These are phyloP conservation scores for Gossypium bickii DNA, from an alignment of 345 rosid species.

Conservation along the genomic window DNA sequence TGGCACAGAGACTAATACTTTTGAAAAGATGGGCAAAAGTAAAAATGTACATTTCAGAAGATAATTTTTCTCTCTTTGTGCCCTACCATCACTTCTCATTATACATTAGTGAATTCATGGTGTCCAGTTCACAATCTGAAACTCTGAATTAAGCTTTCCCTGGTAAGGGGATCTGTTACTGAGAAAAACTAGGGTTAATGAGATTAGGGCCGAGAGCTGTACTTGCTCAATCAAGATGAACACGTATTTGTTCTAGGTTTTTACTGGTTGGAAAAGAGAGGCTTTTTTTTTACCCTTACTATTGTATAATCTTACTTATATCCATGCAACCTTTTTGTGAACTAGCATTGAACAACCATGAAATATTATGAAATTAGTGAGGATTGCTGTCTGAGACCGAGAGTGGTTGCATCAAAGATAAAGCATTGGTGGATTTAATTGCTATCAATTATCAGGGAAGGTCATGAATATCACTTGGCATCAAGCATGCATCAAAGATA, in stretches of 20 bases:
- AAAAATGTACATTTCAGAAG: slow-evolving; percentile 31
- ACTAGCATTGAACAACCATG: slow-evolving; percentile 30
- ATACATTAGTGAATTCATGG: slow-evolving; percentile 34
- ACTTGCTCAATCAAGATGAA: not conserved
- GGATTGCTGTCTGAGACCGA: not conserved
- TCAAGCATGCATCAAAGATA: too few relatives aligned
- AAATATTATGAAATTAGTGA: not conserved
- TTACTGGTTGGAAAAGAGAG: not conserved
- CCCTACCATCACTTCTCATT: slow-evolving; percentile 51
- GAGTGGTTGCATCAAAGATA: not conserved
- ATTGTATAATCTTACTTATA: too few relatives aligned
- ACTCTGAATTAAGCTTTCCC: not conserved
- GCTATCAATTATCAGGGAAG: too few relatives aligned
- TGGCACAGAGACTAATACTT: slow-evolving; percentile 20
- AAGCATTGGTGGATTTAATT: not conserved
- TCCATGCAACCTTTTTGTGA: slow-evolving; percentile 13
- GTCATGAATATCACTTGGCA: too few relatives aligned
- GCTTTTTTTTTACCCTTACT: too few relatives aligned
- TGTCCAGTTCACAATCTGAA: slow-evolving; percentile 27
- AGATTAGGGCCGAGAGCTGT: not conserved
- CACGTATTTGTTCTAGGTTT: not conserved
- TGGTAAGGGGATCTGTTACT: not conserved
- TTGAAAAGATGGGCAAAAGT: slow-evolving; percentile 34
- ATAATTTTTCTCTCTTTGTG: slow-evolving; percentile 31
- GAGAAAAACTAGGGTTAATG: slow-evolving; percentile 3